These are phyloP conservation scores for Saccharomycopsis schoenii DNA, from an alignment of 805 yeast species.

Conservation along the genomic window DNA sequence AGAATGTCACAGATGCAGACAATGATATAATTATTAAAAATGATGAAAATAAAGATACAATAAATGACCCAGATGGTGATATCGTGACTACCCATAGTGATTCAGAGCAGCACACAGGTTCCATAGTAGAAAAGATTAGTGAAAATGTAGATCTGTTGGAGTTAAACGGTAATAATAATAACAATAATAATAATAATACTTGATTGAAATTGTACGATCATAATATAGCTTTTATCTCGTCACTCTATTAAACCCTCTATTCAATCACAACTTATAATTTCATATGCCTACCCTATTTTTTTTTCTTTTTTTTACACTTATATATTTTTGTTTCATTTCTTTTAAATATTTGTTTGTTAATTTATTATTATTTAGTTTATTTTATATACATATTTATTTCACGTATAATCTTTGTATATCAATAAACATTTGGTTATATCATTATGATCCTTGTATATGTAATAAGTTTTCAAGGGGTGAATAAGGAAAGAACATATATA, in stretches of 20 bases:
- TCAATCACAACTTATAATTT: too few relatives aligned
- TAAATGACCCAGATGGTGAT: neutral
- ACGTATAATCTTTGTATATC: neutral
- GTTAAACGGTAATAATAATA: slow-evolving; percentile 2
- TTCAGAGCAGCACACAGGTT: neutral
- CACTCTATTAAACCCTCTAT: too few relatives aligned
- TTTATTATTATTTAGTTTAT: neutral
- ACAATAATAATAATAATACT: neutral
- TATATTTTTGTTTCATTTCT: neutral
- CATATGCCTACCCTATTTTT: too few relatives aligned
- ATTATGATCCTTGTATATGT: neutral
- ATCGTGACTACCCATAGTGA: neutral
- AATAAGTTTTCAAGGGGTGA: neutral
- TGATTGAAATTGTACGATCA: too few relatives aligned
- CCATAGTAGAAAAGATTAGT: slow-evolving; percentile 1
- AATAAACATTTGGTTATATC: neutral
- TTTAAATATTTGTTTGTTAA: neutral
- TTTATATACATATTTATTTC: neutral
- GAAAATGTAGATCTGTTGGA: slow-evolving; percentile 11
- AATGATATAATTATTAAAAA: neutral
- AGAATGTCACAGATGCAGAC: neutral
- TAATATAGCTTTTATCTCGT: too few relatives aligned
- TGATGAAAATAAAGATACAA: slow-evolving; percentile 4
- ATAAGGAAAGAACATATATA: neutral
- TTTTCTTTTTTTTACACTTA: neutral